Conservation (phyloP, 169 alveolate species). For the Plasmodium gonderi region DNA sequence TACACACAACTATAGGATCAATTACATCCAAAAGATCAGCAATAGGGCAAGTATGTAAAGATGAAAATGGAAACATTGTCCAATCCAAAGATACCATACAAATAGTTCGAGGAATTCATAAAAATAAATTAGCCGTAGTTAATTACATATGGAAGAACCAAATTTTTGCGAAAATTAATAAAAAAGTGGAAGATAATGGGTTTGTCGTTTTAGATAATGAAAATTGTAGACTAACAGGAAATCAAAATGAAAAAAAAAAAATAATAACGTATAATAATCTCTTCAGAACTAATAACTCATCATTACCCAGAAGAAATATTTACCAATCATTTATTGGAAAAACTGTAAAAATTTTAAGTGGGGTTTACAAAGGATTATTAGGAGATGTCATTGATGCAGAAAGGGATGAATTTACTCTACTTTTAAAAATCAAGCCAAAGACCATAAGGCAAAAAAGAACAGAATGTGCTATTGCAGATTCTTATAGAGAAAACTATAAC, state of each 20-base stretch:
- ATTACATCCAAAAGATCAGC: slow-evolving; percentile 82
- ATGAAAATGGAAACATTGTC: slow-evolving; percentile 78
- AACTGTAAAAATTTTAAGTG: slow-evolving; percentile 84
- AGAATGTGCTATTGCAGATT: slow-evolving; percentile 76
- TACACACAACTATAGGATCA: slow-evolving; percentile 75
- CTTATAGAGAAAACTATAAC: slow-evolving; percentile 14
- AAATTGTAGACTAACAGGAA: slow-evolving; percentile 41
- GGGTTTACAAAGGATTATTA: slow-evolving; percentile 82
- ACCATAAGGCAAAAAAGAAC: slow-evolving; percentile 82
- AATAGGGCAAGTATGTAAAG: slow-evolving; percentile 79
- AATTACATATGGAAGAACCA: slow-evolving; percentile 82
- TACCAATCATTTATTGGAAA: slow-evolving; percentile 81
- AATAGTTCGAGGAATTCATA: slow-evolving; percentile 79
- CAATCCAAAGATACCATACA: slow-evolving; percentile 77
- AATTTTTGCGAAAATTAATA: slow-evolving; percentile 78
- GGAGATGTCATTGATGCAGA: slow-evolving; percentile 85
- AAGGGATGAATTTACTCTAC: slow-evolving; percentile 82
- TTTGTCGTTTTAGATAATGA: slow-evolving; percentile 65
- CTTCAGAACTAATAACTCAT: slow-evolving; percentile 35
- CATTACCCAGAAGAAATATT: slow-evolving; percentile 2
- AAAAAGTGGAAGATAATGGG: slow-evolving; percentile 74
- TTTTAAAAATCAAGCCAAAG: slow-evolving; percentile 84
- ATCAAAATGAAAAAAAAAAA: slow-evolving; percentile 45
- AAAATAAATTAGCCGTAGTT: slow-evolving; percentile 79
- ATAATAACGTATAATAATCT: slow-evolving; percentile 36